These are phyloP conservation scores for Naematelia encephala DNA, from an alignment of 768 basidiomycete genomes.

Conservation along the genomic window DNA sequence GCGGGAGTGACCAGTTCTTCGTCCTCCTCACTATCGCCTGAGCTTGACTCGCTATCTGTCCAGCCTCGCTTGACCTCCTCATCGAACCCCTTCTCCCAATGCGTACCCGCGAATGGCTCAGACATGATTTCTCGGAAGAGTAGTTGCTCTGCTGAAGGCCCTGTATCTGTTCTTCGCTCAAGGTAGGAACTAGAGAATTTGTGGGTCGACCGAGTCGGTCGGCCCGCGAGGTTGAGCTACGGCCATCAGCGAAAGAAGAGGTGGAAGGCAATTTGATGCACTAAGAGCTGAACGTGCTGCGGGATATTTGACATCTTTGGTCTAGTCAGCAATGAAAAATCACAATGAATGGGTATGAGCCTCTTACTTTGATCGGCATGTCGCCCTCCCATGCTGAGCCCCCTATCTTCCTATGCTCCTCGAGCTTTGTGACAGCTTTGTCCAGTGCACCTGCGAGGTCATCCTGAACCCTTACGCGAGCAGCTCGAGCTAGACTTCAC, in stretches of 20 bases:
- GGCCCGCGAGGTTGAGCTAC: slow-evolving; percentile 30
- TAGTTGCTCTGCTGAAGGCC: slow-evolving; percentile 32
- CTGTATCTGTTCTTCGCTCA: slow-evolving; percentile 7
- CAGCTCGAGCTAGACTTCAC: slow-evolving; percentile 17
- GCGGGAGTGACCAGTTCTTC: slow-evolving; percentile 20
- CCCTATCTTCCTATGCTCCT: slow-evolving; percentile 1
- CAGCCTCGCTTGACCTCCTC: slow-evolving; percentile 36
- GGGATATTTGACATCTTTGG: slow-evolving; percentile 32
- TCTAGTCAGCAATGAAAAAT: neutral
- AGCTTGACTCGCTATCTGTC: slow-evolving; percentile 30
- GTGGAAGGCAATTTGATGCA: slow-evolving; percentile 6
- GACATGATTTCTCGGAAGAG: slow-evolving; percentile 40
- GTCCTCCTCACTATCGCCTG: slow-evolving; percentile 7
- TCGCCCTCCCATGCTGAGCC: slow-evolving; percentile 28
- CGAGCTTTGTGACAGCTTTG: slow-evolving; percentile 14
- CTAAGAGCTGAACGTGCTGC: slow-evolving; percentile 38
- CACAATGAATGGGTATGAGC: neutral
- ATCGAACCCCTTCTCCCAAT: slow-evolving; percentile 27
- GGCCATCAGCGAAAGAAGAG: neutral
- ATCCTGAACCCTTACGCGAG: slow-evolving; percentile 29
- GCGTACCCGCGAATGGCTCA: slow-evolving; percentile 30
- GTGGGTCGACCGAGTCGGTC: slow-evolving; percentile 19
- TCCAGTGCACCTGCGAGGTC: slow-evolving; percentile 35
- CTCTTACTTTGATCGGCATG: slow-evolving; percentile 21
- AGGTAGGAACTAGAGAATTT: slow-evolving; percentile 28